These are phyloP conservation scores for Stagonosporopsis cucurbitacearum DNA, from an alignment of 2,329 filamentous ascomycete genomes.

Conservation along the genomic window DNA sequence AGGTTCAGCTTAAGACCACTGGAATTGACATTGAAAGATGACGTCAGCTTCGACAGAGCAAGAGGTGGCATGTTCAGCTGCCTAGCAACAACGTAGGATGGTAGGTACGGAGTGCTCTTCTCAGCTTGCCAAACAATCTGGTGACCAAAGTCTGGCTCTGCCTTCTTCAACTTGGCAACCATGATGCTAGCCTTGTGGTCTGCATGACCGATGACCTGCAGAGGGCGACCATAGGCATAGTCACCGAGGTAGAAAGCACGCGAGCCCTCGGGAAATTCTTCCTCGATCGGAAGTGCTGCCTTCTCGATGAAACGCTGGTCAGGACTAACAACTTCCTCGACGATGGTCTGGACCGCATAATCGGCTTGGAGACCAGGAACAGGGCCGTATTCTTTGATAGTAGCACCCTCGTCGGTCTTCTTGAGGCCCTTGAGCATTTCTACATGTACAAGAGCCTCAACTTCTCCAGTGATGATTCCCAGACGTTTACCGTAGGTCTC, in stretches of 20 bases:
- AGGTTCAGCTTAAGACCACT: slow-evolving; percentile 86
- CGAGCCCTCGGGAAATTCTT: slow-evolving; percentile 86
- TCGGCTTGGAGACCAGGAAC: slow-evolving; percentile 86
- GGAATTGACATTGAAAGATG: slow-evolving; percentile 84
- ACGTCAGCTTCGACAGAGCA: slow-evolving; percentile 93
- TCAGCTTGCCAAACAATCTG: slow-evolving; percentile 75
- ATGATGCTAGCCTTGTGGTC: slow-evolving; percentile 79
- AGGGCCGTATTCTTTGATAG: slow-evolving; percentile 89
- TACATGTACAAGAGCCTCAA: slow-evolving; percentile 89
- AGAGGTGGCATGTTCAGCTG: slow-evolving; percentile 82
- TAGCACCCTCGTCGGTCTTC: slow-evolving; percentile 89
- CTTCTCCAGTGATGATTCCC: slow-evolving; percentile 82
- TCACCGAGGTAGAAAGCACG: slow-evolving; percentile 94
- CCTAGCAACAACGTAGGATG: slow-evolving; percentile 87
- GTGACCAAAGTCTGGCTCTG: slow-evolving; percentile 82
- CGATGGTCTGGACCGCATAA: slow-evolving; percentile 88
- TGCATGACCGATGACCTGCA: slow-evolving; percentile 79
- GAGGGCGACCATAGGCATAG: slow-evolving; percentile 86
- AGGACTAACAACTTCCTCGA: slow-evolving; percentile 87
- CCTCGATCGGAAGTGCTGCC: slow-evolving; percentile 82
- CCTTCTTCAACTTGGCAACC: slow-evolving; percentile 73
- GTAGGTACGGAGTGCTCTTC: slow-evolving; percentile 75
- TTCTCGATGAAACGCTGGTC: slow-evolving; percentile 94
- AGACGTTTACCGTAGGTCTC: slow-evolving; percentile 88
- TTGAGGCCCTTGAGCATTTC: slow-evolving; percentile 90